These are phyloP conservation scores for Euphrasia confusa DNA, from an alignment of 257 asterid genomes.

Conservation along the genomic window DNA sequence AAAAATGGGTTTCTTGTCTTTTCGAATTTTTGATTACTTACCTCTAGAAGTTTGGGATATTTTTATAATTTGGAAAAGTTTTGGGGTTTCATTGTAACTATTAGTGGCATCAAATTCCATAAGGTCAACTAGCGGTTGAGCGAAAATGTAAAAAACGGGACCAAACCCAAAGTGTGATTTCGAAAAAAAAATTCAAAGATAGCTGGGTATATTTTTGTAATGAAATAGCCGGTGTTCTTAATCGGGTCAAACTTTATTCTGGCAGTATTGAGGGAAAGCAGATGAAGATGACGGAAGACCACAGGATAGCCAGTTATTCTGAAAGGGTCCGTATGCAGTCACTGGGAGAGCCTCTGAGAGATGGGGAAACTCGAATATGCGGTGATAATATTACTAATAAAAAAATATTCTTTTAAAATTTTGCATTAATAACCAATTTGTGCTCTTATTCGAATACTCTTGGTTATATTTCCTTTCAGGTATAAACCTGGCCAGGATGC, in stretches of 20 bases:
- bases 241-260: slow-evolving; percentile 23
- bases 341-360: slow-evolving; percentile 74
- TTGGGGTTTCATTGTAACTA: too few species aligned
- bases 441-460: slow-evolving; percentile 6
- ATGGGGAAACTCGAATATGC: slow-evolving; percentile 87
- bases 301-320: slow-evolving; percentile 64
- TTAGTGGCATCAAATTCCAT: too few species aligned
- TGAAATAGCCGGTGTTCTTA: slow-evolving; percentile 2
- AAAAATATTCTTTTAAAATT: slow-evolving; percentile 1
- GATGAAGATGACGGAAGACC: slow-evolving; percentile 96
- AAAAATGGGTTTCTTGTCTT: background rate
- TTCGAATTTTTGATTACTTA: background rate
- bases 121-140: too few species aligned
- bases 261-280: slow-evolving; percentile 77
- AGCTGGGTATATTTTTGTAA: slow-evolving; percentile 4
- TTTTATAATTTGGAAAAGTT: too few species aligned
- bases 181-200: background rate
- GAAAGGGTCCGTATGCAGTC: slow-evolving; percentile 83
- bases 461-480: slow-evolving; percentile 39
- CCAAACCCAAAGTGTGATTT: background rate
- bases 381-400: slow-evolving; percentile 42
- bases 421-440: slow-evolving; percentile 17
- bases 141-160: too few species aligned
- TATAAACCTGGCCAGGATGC: slow-evolving; percentile 92
- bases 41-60: too few species aligned